phyloP scores from a whole-genome alignment of 805 yeast genomes.

The Kurtzmaniella fragi region DNA sequence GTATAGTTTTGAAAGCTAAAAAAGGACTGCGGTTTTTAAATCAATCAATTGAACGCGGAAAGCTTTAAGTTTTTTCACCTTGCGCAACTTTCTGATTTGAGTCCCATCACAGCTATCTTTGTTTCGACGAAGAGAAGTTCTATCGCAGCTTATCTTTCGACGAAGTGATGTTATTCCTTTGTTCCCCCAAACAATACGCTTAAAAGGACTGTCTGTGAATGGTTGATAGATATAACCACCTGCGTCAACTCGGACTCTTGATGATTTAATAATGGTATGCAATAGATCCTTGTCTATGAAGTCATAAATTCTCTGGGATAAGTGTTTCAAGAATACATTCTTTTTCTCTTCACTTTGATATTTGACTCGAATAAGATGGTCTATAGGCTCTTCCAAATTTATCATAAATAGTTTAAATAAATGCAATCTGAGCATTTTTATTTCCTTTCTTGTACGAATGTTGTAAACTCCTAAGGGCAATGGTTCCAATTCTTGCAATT shows the following conservation, averaged over 20 bases:
- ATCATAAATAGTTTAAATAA: constrained; percentile 31
- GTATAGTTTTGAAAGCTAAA: not conserved
- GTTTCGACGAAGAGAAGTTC: not conserved
- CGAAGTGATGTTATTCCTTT: not conserved
- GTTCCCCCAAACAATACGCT: constrained; percentile 28
- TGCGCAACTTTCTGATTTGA: too few species aligned
- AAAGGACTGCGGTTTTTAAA: not conserved
- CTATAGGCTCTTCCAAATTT: constrained; percentile 34
- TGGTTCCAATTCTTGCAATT: constrained; percentile 2
- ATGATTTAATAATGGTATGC: constrained; percentile 13
- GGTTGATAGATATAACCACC: constrained; percentile 26
- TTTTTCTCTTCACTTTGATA: constrained; percentile 25
- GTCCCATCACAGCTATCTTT: not conserved
- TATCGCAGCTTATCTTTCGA: too few species aligned
- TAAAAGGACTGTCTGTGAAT: constrained; percentile 18
- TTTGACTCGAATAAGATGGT: constrained; percentile 30
- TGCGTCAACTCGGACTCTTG: constrained; percentile 4
- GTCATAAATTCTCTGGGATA: constrained; percentile 21
- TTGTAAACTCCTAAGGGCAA: constrained; percentile 7
- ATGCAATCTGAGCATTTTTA: constrained; percentile 12
- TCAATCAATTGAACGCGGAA: too few species aligned
- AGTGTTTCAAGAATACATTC: constrained; percentile 21
- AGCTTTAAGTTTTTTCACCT: too few species aligned
- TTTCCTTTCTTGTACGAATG: constrained; percentile 4
- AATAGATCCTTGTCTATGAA: constrained; percentile 22